Conservation (phyloP, 2,329 filamentous ascomycete genomes). For the Fusarium secorum region DNA sequence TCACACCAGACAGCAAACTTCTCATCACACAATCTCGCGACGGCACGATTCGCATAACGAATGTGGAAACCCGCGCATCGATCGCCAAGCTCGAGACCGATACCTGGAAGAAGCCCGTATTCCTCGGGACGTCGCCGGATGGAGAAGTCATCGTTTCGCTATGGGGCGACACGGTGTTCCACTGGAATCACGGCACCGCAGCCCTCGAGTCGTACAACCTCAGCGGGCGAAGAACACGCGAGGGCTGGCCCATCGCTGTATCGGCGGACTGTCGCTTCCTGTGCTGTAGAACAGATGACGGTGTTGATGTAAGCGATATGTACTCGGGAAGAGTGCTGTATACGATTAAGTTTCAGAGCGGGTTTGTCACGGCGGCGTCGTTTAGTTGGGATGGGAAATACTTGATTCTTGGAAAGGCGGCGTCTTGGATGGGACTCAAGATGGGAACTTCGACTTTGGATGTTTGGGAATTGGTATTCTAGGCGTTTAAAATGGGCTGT, state of each 20-base stretch:
- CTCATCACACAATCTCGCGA: constrained; percentile 41
- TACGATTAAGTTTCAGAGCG: constrained; percentile 43
- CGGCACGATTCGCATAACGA: constrained; percentile 41
- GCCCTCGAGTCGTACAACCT: constrained; percentile 45
- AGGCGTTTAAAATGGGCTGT: constrained; percentile 17
- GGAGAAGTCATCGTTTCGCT: constrained; percentile 45
- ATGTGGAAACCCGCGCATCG: constrained; percentile 25
- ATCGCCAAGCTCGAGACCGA: constrained; percentile 44
- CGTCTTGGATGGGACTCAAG: constrained; percentile 34
- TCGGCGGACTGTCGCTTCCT: constrained; percentile 48
- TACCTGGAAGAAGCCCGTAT: constrained; percentile 40
- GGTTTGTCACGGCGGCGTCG: constrained; percentile 44
- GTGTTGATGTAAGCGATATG: constrained; percentile 47
- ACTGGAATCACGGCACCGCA: constrained; percentile 45
- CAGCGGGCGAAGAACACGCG: constrained; percentile 41
- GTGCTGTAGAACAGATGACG: constrained; percentile 47
- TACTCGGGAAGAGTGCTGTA: constrained; percentile 47
- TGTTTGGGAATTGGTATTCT: constrained; percentile 43
- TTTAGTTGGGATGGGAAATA: constrained; percentile 44
- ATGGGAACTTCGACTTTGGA: constrained; percentile 41
- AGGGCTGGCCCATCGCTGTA: constrained; percentile 49
- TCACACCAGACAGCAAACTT: constrained; percentile 37
- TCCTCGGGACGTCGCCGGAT: constrained; percentile 42
- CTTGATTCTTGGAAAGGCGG: constrained; percentile 44
- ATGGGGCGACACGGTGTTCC: constrained; percentile 47